Conservation (phyloP, 495 filamentous ascomycete species). For the Thermothielavioides terrestris region DNA sequence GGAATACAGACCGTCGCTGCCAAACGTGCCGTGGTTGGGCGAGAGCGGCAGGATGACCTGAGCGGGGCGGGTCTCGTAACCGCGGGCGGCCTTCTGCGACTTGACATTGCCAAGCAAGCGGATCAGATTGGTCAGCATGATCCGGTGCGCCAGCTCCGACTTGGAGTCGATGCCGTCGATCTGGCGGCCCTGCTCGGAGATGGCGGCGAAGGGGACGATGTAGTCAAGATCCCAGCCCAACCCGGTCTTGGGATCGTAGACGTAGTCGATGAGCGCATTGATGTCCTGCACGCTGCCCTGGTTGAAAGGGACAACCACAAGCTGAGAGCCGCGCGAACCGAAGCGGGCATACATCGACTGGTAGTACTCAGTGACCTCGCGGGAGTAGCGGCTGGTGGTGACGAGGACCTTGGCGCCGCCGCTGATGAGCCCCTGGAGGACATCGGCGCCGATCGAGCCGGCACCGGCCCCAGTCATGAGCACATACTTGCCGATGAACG, state of each 20-base stretch:
- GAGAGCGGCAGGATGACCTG: constrained; percentile 94
- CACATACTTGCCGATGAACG: constrained; percentile 89
- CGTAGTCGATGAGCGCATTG: constrained; percentile 84
- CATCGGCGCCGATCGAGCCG: constrained; percentile 97
- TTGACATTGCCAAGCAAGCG: constrained; percentile 87
- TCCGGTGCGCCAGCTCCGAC: constrained; percentile 94
- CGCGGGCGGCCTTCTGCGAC: constrained; percentile 72
- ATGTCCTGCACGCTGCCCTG: constrained; percentile 97
- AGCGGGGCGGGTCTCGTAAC: constrained; percentile 89
- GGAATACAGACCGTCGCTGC: constrained; percentile 95
- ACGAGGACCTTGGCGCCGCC: constrained; percentile 94
- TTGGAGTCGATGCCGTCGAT: constrained; percentile 97
- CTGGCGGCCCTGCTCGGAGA: constrained; percentile 94
- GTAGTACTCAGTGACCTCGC: constrained; percentile 98
- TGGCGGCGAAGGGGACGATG: constrained; percentile 93
- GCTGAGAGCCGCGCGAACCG: constrained; percentile 86
- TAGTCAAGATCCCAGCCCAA: constrained; percentile 97
- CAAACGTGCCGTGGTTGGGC: constrained; percentile 97
- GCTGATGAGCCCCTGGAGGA: constrained; percentile 91
- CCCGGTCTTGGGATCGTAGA: constrained; percentile 94
- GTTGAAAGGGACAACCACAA: constrained; percentile 98
- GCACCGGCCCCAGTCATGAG: constrained; percentile 98
- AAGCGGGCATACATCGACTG: constrained; percentile 95
- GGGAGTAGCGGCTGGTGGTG: constrained; percentile 92
- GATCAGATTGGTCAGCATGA: constrained; percentile 97